Evolutionary conservation across 83 land plant genomes (phyloP), one percentile per base, ranked within the genome.

Genomic region (Picea engelmannii): DNA sequence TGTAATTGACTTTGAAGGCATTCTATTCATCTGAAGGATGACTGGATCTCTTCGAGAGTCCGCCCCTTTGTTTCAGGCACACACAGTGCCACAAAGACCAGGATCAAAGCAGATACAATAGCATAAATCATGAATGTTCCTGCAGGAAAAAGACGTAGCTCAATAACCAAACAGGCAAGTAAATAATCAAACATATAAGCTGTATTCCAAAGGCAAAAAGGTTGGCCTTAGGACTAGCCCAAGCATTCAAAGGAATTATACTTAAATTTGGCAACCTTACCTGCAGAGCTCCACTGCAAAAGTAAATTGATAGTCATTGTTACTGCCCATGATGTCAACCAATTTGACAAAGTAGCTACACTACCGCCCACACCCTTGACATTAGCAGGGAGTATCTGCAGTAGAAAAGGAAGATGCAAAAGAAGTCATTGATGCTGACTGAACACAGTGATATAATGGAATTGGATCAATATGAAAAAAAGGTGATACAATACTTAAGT

Each of bases 1-100:
- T 55, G 13, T 55, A 12, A 12, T 55, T 55, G 58, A 12, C 13
- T 55, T 55, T 12, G 15, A 55, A 12, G 58, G 58, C 4, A 55
- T 12, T 55, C 3, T 2, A 55, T 11, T 55, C 58, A 92, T 87
- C 91, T 91, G 90, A 97, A 97, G 59, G 91, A 93, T n/a, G 78
- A 82, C 82, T 97, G 95, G 62, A 95, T 97, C 85, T 97, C 98
- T 77, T 95, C 98, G 44, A 95, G 89, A 10, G 94, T 92, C 85
- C 92, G 88, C 27, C 99, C 99, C 76, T 96, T 97, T 38, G 99
- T 97, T 84, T 97, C 98, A 11, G 98, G 99, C 18, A 97, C 99
- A 78, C 75, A 91, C 24, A 89, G 62, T 52, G 86, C 75, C 78
- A 95, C 98, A 81, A 97, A 93, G 12, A 75, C 81, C 4, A 97